Conservation (phyloP, 352 stramenopile species). For the Phytopythium mirpurense region DNA sequence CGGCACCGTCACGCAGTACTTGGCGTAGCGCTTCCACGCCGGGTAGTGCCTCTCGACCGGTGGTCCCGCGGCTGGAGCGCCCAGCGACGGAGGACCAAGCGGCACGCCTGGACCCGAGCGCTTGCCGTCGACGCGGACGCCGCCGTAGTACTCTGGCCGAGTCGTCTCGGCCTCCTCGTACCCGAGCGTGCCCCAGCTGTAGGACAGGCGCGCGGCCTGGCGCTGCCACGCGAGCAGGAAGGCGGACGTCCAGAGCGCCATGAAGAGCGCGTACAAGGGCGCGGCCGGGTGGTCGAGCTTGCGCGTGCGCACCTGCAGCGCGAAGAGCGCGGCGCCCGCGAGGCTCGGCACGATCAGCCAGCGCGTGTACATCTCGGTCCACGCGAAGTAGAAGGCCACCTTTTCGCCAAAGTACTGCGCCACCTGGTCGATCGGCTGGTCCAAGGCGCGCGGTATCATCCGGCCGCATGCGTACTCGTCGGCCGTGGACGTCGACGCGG, state of each 20-base stretch:
- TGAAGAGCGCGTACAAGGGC: conserved; percentile 81
- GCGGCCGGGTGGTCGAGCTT: conserved; percentile 78
- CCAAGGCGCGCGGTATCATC: conserved; percentile 26
- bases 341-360: conserved; percentile 83
- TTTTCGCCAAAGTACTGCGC: conserved; percentile 90
- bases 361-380: conserved; percentile 88
- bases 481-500: neutral
- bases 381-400: conserved; percentile 92
- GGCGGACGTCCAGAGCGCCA: conserved; percentile 85
- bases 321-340: conserved; percentile 69
- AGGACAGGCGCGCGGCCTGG: conserved; percentile 68
- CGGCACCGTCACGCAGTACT: conserved; percentile 69
- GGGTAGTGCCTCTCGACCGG: conserved; percentile 40
- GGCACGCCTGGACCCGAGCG: conserved; percentile 2
- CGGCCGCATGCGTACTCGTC: conserved; percentile 11
- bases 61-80: no score
- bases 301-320: conserved; percentile 46
- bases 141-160: conserved; percentile 78
- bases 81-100: no score
- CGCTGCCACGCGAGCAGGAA: conserved; percentile 89
- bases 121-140: conserved; percentile 21
- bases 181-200: conserved; percentile 86
- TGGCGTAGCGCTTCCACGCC: conserved; percentile 65
- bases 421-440: conserved; percentile 82
- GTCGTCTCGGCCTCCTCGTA: conserved; percentile 85